These are phyloP conservation scores for Phytophthora cryptogea DNA, from an alignment of 352 stramenopile species.

Conservation along the genomic window DNA sequence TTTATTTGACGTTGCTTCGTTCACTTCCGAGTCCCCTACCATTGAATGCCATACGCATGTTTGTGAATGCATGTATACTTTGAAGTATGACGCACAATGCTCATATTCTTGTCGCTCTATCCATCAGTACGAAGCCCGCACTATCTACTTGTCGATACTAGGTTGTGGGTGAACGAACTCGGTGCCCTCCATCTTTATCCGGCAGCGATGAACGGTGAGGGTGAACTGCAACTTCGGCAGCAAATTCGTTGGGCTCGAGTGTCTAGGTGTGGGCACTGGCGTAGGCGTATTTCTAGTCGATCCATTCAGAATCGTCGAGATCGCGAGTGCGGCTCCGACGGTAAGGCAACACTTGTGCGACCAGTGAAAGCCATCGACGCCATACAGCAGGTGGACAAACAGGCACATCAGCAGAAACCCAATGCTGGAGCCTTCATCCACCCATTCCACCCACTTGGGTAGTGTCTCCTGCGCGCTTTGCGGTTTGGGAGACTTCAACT, in stretches of 20 bases:
- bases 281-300: slow-evolving; percentile 37
- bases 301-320: slow-evolving; percentile 82
- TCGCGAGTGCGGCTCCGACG: slow-evolving; percentile 74
- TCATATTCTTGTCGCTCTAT: slow-evolving; percentile 17
- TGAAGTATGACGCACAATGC: background rate
- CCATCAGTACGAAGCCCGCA: slow-evolving; percentile 2
- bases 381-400: slow-evolving; percentile 83
- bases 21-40: slow-evolving; percentile 9
- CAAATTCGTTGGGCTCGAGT: slow-evolving; percentile 53
- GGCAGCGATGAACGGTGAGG: slow-evolving; percentile 78
- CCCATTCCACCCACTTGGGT: slow-evolving; percentile 75
- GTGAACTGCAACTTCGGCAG: slow-evolving; percentile 80
- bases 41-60: background rate
- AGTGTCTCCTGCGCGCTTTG: slow-evolving; percentile 38
- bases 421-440: slow-evolving; percentile 79
- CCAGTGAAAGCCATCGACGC: slow-evolving; percentile 86
- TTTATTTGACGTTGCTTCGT: slow-evolving; percentile 44
- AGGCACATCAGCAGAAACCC: slow-evolving; percentile 85
- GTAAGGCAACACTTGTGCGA: slow-evolving; percentile 87
- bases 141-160: slow-evolving; percentile 27
- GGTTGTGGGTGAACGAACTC: slow-evolving; percentile 64
- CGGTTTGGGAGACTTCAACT: slow-evolving; percentile 30
- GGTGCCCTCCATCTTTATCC: slow-evolving; percentile 79
- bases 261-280: slow-evolving; percentile 41
- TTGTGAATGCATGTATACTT: background rate